Conservation (phyloP, 1,284 basidiomycete genomes). For the Cryptococcus amylolentus region DNA sequence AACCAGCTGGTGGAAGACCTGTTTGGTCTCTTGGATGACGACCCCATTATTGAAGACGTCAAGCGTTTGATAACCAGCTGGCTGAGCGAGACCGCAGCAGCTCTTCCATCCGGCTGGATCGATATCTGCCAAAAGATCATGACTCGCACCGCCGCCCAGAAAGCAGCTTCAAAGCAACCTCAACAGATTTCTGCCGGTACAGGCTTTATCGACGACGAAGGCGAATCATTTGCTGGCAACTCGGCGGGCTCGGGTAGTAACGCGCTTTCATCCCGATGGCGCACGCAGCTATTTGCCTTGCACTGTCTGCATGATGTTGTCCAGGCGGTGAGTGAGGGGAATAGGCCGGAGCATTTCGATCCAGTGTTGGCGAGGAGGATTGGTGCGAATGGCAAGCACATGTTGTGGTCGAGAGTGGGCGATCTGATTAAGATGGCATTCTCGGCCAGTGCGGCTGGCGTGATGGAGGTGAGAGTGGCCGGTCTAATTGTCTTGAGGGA, state of each 20-base stretch:
- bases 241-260: slow-evolving; percentile 24
- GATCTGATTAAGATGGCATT: slow-evolving; percentile 98
- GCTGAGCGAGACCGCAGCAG: slow-evolving; percentile 88
- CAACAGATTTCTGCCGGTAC: slow-evolving; percentile 37
- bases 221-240: slow-evolving; percentile 71
- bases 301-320: slow-evolving; percentile 90
- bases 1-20: slow-evolving; percentile 91
- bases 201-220: slow-evolving; percentile 80
- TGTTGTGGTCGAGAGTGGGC: slow-evolving; percentile 45
- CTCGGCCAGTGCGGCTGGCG: slow-evolving; percentile 91
- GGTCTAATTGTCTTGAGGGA: slow-evolving; percentile 85
- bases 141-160: slow-evolving; percentile 56
- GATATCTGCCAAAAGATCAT: slow-evolving; percentile 96
- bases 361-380: slow-evolving; percentile 58
- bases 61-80: slow-evolving; percentile 90
- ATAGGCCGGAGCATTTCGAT: slow-evolving; percentile 77
- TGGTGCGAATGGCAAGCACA: slow-evolving; percentile 33
- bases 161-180: slow-evolving; percentile 53
- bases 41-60: slow-evolving; percentile 90
- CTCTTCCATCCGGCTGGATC: slow-evolving; percentile 95
- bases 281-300: slow-evolving; percentile 92
- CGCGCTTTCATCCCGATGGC: slow-evolving; percentile 77
- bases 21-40: slow-evolving; percentile 88
- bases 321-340: slow-evolving; percentile 65
- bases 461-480: slow-evolving; percentile 91